These are phyloP conservation scores for Suillus occidentalis DNA, from an alignment of 768 basidiomycete species.

Conservation along the genomic window DNA sequence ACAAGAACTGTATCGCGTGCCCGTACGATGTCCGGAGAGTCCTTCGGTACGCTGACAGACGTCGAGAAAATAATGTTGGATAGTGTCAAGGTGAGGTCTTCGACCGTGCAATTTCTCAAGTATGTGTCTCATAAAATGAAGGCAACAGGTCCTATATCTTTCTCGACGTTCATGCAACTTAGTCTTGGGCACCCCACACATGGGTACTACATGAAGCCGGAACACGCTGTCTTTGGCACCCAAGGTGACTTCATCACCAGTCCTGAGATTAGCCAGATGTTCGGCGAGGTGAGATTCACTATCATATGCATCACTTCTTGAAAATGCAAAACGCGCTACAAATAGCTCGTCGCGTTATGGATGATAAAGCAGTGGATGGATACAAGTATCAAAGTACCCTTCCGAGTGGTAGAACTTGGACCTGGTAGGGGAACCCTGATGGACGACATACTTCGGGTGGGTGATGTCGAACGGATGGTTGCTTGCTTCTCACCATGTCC, in stretches of 20 bases:
- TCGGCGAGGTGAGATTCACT: conserved; percentile 78
- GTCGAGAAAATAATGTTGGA: conserved; percentile 70
- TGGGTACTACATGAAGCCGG: conserved; percentile 87
- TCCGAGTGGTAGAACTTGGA: conserved; percentile 87
- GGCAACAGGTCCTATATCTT: conserved; percentile 87
- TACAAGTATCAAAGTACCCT: conserved; percentile 44
- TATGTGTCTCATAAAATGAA: conserved; percentile 28
- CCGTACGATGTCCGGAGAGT: conserved; percentile 3
- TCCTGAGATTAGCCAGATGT: conserved; percentile 94
- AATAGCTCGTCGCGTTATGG: conserved; percentile 87
- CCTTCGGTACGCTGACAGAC: conserved; percentile 30
- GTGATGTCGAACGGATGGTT: conserved; percentile 23
- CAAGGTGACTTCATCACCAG: conserved; percentile 94
- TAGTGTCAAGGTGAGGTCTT: conserved; percentile 61
- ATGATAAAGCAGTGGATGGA: conserved; percentile 72
- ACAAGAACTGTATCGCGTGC: not conserved
- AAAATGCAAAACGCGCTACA: not conserved
- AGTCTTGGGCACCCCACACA: conserved; percentile 87
- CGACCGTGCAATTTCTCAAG: not conserved
- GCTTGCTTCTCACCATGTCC: not conserved
- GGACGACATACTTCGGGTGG: conserved; percentile 82
- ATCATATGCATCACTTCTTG: not conserved
- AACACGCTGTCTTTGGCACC: conserved; percentile 77
- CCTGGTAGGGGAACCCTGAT: conserved; percentile 93
- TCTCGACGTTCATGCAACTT: conserved; percentile 89